A percentile compares a stretch with the other conserved stretches of the same genome.
phyloP scores from a whole-genome alignment of 1,284 basidiomycete genomes.

The Caloboletus firmus region DNA sequence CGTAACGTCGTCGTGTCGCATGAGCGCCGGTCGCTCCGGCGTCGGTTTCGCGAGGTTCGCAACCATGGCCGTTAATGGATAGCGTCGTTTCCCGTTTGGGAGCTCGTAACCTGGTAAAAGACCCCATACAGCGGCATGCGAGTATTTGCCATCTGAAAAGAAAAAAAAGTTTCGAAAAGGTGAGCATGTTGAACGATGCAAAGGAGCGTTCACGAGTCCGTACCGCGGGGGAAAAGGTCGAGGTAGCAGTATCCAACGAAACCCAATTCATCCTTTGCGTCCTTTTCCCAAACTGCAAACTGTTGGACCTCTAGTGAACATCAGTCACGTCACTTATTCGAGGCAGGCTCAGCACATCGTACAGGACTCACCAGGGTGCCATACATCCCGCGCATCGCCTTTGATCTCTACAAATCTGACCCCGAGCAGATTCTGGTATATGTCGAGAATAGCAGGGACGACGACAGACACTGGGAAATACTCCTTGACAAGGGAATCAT shows the following conservation, averaged over 20 bases:
- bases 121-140: constrained; percentile 83
- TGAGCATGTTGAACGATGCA: not conserved
- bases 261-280: constrained; percentile 62
- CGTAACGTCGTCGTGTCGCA: constrained; percentile 77
- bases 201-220: constrained; percentile 7
- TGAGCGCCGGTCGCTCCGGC: constrained; percentile 73
- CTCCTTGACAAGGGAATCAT: constrained; percentile 76
- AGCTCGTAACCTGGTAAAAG: constrained; percentile 60
- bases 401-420: constrained; percentile 69
- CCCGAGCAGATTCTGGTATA: constrained; percentile 76
- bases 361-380: constrained; percentile 69
- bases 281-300: constrained; percentile 78
- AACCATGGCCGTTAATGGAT: constrained; percentile 78
- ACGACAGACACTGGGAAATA: constrained; percentile 84
- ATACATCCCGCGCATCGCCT: constrained; percentile 48
- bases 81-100: constrained; percentile 58
- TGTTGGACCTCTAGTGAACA: constrained; percentile 59
- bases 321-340: not conserved
- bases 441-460: constrained; percentile 72
- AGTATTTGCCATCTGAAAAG: constrained; percentile 74
- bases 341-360: not conserved
- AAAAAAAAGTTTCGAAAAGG: not conserved
- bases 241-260: constrained; percentile 83
- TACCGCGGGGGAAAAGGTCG: constrained; percentile 81
- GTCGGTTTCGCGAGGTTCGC: constrained; percentile 83